These are phyloP conservation scores for Arachnopeziza araneosa DNA, from an alignment of 2,329 filamentous ascomycete species.

Conservation along the genomic window DNA sequence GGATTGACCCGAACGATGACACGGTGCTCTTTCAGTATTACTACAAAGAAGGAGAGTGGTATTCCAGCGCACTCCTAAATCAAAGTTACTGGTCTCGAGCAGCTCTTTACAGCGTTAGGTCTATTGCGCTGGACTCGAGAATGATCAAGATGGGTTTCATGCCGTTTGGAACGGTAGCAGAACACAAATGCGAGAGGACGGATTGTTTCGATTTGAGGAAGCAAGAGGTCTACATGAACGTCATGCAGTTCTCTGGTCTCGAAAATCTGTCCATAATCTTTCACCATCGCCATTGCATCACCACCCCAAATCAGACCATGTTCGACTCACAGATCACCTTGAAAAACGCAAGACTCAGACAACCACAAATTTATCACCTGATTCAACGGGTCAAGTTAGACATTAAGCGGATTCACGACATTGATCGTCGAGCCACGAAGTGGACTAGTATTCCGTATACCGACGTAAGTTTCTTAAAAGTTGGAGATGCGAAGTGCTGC, in stretches of 20 bases:
- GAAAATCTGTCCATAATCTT: background rate
- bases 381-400: background rate
- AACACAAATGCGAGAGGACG: background rate
- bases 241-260: background rate
- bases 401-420: background rate
- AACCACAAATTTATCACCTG: background rate
- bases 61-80: background rate
- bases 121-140: background rate
- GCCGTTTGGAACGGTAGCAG: background rate
- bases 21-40: background rate
- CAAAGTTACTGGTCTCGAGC: background rate
- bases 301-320: background rate
- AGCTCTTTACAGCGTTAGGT: background rate
- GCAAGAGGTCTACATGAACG: background rate
- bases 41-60: background rate
- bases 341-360: background rate
- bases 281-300: background rate
- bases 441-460: background rate
- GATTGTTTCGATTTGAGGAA: background rate
- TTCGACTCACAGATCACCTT: background rate
- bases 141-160: background rate
- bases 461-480: background rate
- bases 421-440: background rate
- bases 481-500: background rate
- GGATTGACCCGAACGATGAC: background rate